phyloP scores from a whole-genome alignment of 2,329 filamentous ascomycete species.

The Fusarium haematococcum region DNA sequence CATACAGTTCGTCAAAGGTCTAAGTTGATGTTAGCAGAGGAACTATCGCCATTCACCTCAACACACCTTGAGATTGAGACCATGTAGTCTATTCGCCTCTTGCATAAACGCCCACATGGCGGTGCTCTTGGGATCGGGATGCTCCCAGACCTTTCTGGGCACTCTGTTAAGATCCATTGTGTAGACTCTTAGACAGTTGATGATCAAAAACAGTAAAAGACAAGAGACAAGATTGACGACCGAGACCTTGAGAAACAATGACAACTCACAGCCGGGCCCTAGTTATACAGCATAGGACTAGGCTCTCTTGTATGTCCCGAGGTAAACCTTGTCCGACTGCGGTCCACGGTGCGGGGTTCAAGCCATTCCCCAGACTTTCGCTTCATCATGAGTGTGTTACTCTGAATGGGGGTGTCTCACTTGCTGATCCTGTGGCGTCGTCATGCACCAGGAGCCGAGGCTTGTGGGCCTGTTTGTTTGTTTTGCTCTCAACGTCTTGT shows the following conservation, averaged over 20 bases:
- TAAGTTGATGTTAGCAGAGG: slow-evolving; percentile 46
- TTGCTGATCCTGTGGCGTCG: slow-evolving; percentile 24
- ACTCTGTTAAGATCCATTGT: slow-evolving; percentile 50
- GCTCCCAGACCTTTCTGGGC: slow-evolving; percentile 76
- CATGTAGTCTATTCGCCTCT: slow-evolving; percentile 68
- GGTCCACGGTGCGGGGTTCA: slow-evolving; percentile 39
- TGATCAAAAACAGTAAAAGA: neutral
- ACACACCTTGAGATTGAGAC: slow-evolving; percentile 67
- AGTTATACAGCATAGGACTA: slow-evolving; percentile 1
- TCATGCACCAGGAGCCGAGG: slow-evolving; percentile 25
- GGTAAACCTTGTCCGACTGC: slow-evolving; percentile 27
- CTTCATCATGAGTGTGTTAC: slow-evolving; percentile 8
- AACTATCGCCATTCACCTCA: too few relatives aligned
- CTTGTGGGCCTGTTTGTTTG: slow-evolving; percentile 18
- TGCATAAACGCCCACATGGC: slow-evolving; percentile 77
- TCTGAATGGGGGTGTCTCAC: neutral
- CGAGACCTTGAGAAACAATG: neutral
- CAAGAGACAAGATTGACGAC: neutral
- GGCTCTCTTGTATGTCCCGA: slow-evolving; percentile 21
- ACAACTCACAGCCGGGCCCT: neutral
- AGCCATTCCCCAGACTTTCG: slow-evolving; percentile 2
- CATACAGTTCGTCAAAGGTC: slow-evolving; percentile 77
- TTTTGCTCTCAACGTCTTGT: neutral
- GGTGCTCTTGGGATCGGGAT: slow-evolving; percentile 70
- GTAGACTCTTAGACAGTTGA: neutral